A percentile compares a stretch with the other conserved stretches of the same genome.
These are phyloP conservation scores for Dactylellina leptospora DNA, from an alignment of 2,329 filamentous ascomycete genomes.

Conservation along the genomic window DNA sequence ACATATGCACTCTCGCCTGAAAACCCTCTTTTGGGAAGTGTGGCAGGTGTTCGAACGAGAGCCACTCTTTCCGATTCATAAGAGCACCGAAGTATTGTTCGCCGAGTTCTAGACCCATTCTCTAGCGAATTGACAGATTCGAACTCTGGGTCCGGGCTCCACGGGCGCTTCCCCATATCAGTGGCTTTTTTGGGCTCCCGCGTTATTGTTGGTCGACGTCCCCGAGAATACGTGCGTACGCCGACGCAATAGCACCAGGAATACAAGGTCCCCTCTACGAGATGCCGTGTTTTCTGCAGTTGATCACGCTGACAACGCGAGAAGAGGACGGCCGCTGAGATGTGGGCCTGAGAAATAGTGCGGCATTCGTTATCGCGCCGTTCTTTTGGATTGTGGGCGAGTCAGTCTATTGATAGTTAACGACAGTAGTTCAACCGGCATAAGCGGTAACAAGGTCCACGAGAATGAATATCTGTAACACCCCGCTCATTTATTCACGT, in stretches of 20 bases:
- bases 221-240: constrained; percentile 20
- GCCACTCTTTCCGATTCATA: no score
- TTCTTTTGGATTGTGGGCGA: background rate
- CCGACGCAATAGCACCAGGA: constrained; percentile 5
- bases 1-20: constrained; percentile 43
- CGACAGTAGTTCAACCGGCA: constrained; percentile 19
- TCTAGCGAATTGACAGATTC: constrained; percentile 12
- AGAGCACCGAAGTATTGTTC: constrained; percentile 3
- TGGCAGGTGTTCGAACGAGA: constrained; percentile 32
- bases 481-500: constrained; percentile 9
- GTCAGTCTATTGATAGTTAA: no score
- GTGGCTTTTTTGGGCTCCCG: background rate
- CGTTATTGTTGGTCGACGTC: background rate
- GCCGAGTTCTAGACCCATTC: constrained; percentile 51
- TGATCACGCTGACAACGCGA: background rate
- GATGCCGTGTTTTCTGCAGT: constrained; percentile 39
- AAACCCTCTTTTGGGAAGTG: constrained; percentile 35
- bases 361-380: constrained; percentile 15
- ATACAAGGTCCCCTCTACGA: constrained; percentile 6
- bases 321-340: background rate
- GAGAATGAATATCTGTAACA: background rate
- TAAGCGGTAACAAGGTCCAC: constrained; percentile 32
- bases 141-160: constrained; percentile 2
- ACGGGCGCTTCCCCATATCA: background rate
- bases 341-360: background rate